Conservation (phyloP, 768 basidiomycete genomes). For the Kwoniella dendrophila region DNA sequence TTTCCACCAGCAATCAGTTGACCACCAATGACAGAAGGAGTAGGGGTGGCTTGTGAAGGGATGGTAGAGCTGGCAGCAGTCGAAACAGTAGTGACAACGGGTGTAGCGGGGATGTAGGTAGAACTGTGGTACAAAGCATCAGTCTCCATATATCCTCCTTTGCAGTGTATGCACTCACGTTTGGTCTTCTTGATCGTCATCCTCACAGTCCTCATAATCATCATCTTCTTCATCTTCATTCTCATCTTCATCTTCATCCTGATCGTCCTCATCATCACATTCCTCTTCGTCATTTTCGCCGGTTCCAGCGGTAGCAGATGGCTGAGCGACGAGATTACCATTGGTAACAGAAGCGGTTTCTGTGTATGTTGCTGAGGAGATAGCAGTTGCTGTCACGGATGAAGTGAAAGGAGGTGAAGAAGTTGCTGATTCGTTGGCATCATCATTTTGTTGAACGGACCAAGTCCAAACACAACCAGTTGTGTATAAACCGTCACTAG, state of each 20-base stretch:
- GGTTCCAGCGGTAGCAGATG: conserved; percentile 1
- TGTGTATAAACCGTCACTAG: conserved; percentile 18
- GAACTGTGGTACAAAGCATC: neutral
- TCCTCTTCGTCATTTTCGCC: conserved; percentile 16
- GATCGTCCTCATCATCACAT: conserved; percentile 10
- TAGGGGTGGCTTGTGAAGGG: neutral
- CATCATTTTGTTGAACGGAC: conserved; percentile 15
- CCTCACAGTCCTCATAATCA: conserved; percentile 7
- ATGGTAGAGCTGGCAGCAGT: neutral
- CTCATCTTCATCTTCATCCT: conserved; percentile 10
- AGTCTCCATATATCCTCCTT: neutral
- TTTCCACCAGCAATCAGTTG: conserved; percentile 5
- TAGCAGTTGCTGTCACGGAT: conserved; percentile 2
- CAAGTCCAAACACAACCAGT: conserved; percentile 26
- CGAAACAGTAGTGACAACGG: conserved; percentile 1
- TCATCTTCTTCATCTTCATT: conserved; percentile 9
- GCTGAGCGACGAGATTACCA: conserved; percentile 5
- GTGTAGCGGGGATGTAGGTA: neutral
- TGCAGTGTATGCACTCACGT: neutral
- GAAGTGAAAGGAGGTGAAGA: conserved; percentile 7
- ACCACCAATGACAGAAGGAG: conserved; percentile 8
- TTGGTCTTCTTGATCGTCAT: conserved; percentile 13
- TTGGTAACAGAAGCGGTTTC: conserved; percentile 5
- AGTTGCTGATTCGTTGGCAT: conserved; percentile 11
- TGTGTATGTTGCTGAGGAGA: conserved; percentile 1